Evolutionary conservation across 2,329 filamentous ascomycete species (phyloP), one percentile per base, ranked within the genome.

Genomic region (Cordyceps farinosa): DNA sequence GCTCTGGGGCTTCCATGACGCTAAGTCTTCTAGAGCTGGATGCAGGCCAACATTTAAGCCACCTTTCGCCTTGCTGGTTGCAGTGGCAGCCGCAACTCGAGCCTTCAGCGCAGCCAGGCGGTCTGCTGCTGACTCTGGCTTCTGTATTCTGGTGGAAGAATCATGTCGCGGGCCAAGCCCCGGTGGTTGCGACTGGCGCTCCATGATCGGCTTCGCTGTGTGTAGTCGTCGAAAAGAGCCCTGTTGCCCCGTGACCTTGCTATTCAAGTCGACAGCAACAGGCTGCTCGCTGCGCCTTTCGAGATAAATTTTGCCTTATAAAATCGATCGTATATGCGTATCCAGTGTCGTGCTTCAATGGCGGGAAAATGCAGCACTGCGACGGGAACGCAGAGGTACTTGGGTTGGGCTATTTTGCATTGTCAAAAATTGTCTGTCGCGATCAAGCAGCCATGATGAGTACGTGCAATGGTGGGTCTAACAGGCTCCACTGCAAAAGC

Each of bases 21-120:
- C 79, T 11, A 86, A 72, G 63, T 85, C 81, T 69, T 85, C 83
- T 9, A 97, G 80, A 8, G 90, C 90, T 38, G 92, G 91, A 72
- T 94, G 90, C 62, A 94, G 79, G 34, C 89, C 90, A 34, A 92
- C 87, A 67, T 90, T 89, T 52, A 93, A 76, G 27, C 90, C 90
- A 64, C 90, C 90, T 67, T 82, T 84, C 10, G 80, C 78, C 67
- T 81, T 89, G 66, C 76, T 82, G 27, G 78, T 78, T 66, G 80
- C 85, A 53, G 91, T 89, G 60, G 90, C 90, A 56, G 90, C 90
- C 54, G 90, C 89, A 13, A 95, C 89, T 69, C 91, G 85, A 30
- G 90, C 90, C 75, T 90, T 93, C 72, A 96, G 83, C 50, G 90
- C 88, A 54, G 91, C 91, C 67, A 94, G 80, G 67, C 85, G 82